Evolutionary conservation across 139 green algal genomes (phyloP), one percentile per base, ranked within the genome.

Genomic region (Chlamydomonas incerta): DNA sequence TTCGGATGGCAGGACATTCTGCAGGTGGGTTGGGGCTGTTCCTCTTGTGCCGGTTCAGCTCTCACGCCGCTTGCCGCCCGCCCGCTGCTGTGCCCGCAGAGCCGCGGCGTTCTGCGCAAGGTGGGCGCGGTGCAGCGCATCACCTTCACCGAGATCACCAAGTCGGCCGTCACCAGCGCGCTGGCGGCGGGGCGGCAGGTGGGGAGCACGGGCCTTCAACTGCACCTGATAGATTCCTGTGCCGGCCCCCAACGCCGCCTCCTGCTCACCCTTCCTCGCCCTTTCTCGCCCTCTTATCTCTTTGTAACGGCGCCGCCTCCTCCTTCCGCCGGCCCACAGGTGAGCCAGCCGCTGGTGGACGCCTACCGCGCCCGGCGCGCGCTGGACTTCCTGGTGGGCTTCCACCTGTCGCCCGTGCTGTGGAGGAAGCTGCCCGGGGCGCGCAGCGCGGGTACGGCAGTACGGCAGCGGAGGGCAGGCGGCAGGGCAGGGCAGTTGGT

Each of bases 321-420:
- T n/a, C n/a, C n/a, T n/a, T n/a, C n/a, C n/a, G n/a, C n/a, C n/a
- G n/a, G n/a, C n/a, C n/a, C n/a, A n/a, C n/a, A 92, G 72, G 87
- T 98, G 5, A 92, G 81, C 75, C 28, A 70, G 23, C 55, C 69
- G 14, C 91, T 99, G 74, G 96, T 99, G 69, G 90, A 98, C 35
- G 97, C 97, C 9, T 99, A 99, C 92, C 83, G 97, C 52, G 96
- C 95, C 1, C 88, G 97, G 18, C 83, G 95, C 1, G 95, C 92
- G 2, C 93, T 99, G 46, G 97, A 99, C 90, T 98, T 97, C 90
- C 89, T 99, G n/a, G 88, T 98, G 60, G 97, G 97, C 20, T 99
- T 98, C 88, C 83, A 73, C 46, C 69, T 99, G 9, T 97, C 92
- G 2, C 97, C 96, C 11, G 34, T 99, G 85, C 92, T 99, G 65